Evolutionary conservation across 1,139 yeast species (phyloP).

Genomic region (Lodderomyces theae): DNA sequence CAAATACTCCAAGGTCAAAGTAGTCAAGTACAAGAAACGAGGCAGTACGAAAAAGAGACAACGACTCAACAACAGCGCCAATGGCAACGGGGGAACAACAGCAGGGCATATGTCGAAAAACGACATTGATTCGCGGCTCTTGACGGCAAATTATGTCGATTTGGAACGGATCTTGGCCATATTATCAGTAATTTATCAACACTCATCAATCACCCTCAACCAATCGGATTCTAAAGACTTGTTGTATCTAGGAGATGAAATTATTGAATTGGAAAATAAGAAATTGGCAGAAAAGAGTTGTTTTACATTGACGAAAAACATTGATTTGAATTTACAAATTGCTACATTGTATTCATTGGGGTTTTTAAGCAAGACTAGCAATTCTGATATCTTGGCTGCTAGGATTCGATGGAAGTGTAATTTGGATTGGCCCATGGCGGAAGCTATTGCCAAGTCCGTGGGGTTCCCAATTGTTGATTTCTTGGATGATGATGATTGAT

Average conservation of each 20-base stretch:
- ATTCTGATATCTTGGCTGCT: conserved; percentile 58
- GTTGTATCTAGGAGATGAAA: conserved; percentile 27
- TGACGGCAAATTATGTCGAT: conserved; percentile 63
- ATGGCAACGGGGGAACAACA: too few relatives aligned
- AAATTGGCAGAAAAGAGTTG: conserved; percentile 33
- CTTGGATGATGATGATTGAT: conserved; percentile 24
- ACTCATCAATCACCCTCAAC: conserved; percentile 32
- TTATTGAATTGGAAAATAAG: conserved; percentile 26
- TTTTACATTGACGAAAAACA: conserved; percentile 36
- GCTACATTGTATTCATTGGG: conserved; percentile 60
- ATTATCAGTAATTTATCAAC: conserved; percentile 53
- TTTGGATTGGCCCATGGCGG: conserved; percentile 52
- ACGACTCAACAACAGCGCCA: conserved; percentile 4
- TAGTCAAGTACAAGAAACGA: conserved; percentile 41
- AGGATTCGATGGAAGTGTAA: conserved; percentile 66
- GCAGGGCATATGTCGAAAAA: conserved; percentile 37
- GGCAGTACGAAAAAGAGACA: conserved; percentile 5
- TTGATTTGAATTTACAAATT: conserved; percentile 56
- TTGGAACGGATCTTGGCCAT: conserved; percentile 69
- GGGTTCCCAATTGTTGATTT: conserved; percentile 56
- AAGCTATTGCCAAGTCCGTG: conserved; percentile 49
- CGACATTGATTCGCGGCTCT: conserved; percentile 51
- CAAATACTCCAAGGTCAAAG: conserved; percentile 58
- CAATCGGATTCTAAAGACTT: conserved; percentile 25
- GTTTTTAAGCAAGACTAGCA: conserved; percentile 46